Evolutionary conservation across 441 rosid species (phyloP), one percentile per base, ranked within the genome.

Genomic region (Macaranga tanarius): DNA sequence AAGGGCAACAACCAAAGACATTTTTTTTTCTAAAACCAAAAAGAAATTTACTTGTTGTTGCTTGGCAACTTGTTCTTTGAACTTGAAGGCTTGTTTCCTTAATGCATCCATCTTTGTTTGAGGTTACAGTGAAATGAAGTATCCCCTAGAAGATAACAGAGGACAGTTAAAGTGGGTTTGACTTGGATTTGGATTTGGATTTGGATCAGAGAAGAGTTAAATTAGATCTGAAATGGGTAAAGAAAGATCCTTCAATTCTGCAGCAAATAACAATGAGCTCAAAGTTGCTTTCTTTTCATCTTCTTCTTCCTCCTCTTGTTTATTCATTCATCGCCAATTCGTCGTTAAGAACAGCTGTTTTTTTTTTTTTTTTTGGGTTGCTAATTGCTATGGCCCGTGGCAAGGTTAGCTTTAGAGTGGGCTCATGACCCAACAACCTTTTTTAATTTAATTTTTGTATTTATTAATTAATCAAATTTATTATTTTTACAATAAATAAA

Each of bases 11-110:
- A 3, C 40, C 13, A 57, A 22, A n/a, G 5, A 4, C 34, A 1
- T 31, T 31, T 31, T 31, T 31, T 31, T 31, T 31, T 31, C 5
- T 31, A 31, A 31, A 31, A 5, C 38, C 38, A 31, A 31, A 31
- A 31, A 31, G 38, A 31, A 47, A 15, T 40, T 77, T 65, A 88
- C 98, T 85, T 86, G 86, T 68, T 93, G 98, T 70, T 93, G 98
- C 83, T 93, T 93, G 25, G 98, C 92, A 45, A 93, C 97, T 86
- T 91, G 97, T 50, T 91, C 97, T 71, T 90, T 84, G 80, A 93
- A 80, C 88, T 91, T 91, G 85, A 88, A 83, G 73, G 98, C 98
- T 84, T 93, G 98, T 73, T 88, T 91, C 83, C 98, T 85, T 71
- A 93, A 81, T 7, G 93, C 90, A 75, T 93, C 98, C 98, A 93